Base-by-base conservation (phyloP, 352 stramenopile genomes). In the Globisporangium yorkense region DNA sequence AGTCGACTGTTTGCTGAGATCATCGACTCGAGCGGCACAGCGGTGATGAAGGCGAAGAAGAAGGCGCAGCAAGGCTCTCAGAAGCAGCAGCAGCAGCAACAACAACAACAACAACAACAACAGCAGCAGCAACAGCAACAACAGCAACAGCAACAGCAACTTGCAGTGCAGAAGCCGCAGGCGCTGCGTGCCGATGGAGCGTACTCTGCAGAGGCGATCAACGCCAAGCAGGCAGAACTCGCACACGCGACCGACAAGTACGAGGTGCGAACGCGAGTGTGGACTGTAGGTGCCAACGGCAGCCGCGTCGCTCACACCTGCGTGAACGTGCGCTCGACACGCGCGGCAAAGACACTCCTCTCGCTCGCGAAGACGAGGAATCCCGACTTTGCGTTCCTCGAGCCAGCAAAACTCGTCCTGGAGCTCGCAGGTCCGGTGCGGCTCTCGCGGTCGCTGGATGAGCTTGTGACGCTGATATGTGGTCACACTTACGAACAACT, bases 301-400 rank as follows among this genome's bases (percentile, higher is more conserved):
- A 16, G 6, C 18, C 12, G 16, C 39, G 31, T 9, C 18, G 8
- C 16, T 10, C 12, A n/a, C 16, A 29, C 29, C 16, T 16, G 7
- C 21, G 49, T 29, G 35, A 16, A 27, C 16, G 2, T 47, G 33
- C 27, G 24, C 24, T 40, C 39, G 2, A 9, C 18, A 16, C 27
- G 10, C 56, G 13, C 20, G 46, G 2, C 18, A 44, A 45, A 80
- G 71, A 57, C 74, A 2, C 45, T 83, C n/a, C 56, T 84, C 1
- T 53, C 61, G 15, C 68, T 79, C 15, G 59, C 65, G 1, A 55
- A 60, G 41, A 61, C 55, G 0, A 73, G 65, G 5, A 74, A 75
- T n/a, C 55, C 68, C 1, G 72, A 89, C 52, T 89, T 87, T 61
- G 68, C 49, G 13, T 77, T 66, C 27, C 55, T 89, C 20, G 63